These are phyloP conservation scores for Exophiala sideris DNA, from an alignment of 2,329 filamentous ascomycete species.

Conservation along the genomic window DNA sequence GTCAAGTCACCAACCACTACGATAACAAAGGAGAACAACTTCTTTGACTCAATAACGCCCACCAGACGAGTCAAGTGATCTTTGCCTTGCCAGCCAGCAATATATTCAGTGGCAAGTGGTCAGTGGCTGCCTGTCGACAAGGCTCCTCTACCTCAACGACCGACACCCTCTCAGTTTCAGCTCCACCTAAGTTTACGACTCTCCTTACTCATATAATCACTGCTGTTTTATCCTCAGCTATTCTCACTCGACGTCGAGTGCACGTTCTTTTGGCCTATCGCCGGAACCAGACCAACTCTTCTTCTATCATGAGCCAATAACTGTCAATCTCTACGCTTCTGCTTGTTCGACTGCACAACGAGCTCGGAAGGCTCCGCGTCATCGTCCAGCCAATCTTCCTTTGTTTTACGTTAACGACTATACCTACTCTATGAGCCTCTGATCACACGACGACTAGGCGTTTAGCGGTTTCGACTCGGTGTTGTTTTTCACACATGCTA, in stretches of 20 bases:
- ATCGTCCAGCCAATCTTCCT: constrained; percentile 22
- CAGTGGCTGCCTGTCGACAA: constrained; percentile 21
- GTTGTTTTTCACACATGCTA: constrained; percentile 21
- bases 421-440: constrained; percentile 29
- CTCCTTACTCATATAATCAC: constrained; percentile 5
- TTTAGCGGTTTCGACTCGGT: constrained; percentile 20
- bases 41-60: constrained; percentile 11
- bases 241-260: background rate
- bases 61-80: constrained; percentile 7
- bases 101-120: constrained; percentile 7
- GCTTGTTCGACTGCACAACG: constrained; percentile 29
- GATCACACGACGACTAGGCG: constrained; percentile 29
- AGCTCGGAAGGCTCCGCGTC: constrained; percentile 28
- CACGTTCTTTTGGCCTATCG: constrained; percentile 17
- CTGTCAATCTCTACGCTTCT: constrained; percentile 25
- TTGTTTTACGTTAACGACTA: constrained; percentile 28
- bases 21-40: constrained; percentile 18
- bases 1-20: constrained; percentile 11
- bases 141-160: constrained; percentile 11
- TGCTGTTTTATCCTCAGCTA: constrained; percentile 3
- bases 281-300: constrained; percentile 20
- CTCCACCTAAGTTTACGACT: constrained; percentile 10
- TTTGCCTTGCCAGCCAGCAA: constrained; percentile 5
- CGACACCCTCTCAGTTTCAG: constrained; percentile 5
- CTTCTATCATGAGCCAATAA: constrained; percentile 27